Conservation (phyloP, 164 flowering plant species). For the Aristolochia contorta region DNA sequence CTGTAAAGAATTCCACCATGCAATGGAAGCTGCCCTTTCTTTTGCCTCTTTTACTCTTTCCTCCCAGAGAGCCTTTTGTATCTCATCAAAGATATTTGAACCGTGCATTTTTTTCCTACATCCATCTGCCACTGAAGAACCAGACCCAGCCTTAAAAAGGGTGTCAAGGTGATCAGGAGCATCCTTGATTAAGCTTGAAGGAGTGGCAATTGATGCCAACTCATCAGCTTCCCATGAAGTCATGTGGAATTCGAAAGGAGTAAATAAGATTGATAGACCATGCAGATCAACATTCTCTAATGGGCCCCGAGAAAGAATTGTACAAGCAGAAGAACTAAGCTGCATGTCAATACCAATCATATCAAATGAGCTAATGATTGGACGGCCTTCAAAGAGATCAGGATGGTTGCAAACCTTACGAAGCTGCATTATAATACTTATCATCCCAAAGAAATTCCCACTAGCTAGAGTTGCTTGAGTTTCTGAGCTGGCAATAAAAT, state of each 20-base stretch:
- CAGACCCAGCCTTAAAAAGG: conserved; percentile 18
- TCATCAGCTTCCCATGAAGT: conserved; percentile 91
- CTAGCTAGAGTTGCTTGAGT: conserved; percentile 95
- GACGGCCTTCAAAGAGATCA: conserved; percentile 98
- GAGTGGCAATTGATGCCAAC: conserved; percentile 57
- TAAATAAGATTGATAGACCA: conserved; percentile 65
- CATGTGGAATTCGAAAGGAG: conserved; percentile 77
- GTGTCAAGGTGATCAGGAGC: conserved; percentile 11
- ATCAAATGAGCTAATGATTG: conserved; percentile 93
- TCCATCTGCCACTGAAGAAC: conserved; percentile 6
- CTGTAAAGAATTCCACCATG: conserved; percentile 99
- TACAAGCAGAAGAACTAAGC: conserved; percentile 65
- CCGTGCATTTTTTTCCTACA: conserved; percentile 32
- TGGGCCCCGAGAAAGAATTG: conserved; percentile 40
- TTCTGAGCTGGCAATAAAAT: conserved; percentile 95
- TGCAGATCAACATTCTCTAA: conserved; percentile 54
- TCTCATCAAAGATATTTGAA: conserved; percentile 70
- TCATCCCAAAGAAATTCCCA: conserved; percentile 92
- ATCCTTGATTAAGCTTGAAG: conserved; percentile 47
- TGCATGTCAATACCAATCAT: conserved; percentile 71
- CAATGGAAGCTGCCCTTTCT: conserved; percentile 69
- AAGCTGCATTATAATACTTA: conserved; percentile 96
- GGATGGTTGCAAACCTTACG: conserved; percentile 99
- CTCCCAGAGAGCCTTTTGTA: conserved; percentile 56
- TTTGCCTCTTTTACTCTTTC: conserved; percentile 67